phyloP scores from a whole-genome alignment of 345 rosid species.

The Lagerstroemia speciosa region DNA sequence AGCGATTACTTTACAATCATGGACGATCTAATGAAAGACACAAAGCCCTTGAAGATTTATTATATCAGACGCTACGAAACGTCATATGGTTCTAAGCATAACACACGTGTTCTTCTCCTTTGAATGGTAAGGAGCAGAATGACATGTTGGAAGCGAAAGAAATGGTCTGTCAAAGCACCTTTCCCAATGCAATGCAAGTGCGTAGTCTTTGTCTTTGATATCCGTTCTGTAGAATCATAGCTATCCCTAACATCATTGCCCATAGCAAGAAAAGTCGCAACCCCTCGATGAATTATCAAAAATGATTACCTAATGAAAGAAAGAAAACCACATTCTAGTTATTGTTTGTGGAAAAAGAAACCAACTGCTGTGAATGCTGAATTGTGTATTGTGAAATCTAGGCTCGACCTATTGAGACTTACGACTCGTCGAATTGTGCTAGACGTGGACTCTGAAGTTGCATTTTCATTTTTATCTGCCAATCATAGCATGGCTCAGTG shows the following conservation, averaged over 20 bases:
- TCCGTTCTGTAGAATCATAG: constrained; percentile 95
- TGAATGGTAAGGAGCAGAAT: too few relatives aligned
- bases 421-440: too few relatives aligned
- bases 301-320: not conserved
- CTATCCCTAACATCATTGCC: constrained; percentile 99
- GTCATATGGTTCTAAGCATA: not conserved
- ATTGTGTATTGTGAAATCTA: too few relatives aligned
- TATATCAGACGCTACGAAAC: not conserved
- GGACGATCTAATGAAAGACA: not conserved
- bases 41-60: not conserved
- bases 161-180: constrained; percentile 33
- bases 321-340: not conserved
- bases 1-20: too few relatives aligned
- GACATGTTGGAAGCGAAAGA: not conserved
- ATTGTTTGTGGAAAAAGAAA: too few relatives aligned
- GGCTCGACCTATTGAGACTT: too few relatives aligned
- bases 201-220: constrained; percentile 96
- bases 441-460: too few relatives aligned
- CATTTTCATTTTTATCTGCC: too few relatives aligned
- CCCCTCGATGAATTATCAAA: constrained; percentile 60
- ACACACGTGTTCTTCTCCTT: not conserved
- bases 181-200: constrained; percentile 94
- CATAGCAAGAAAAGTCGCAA: constrained; percentile 84
- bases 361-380: too few relatives aligned
- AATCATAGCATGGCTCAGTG: too few relatives aligned